A percentile compares a stretch with the other conserved stretches of the same genome.
Evolutionary conservation across 2,329 filamentous ascomycete species (phyloP).

Genomic region (Boeremia lycopersici): DNA sequence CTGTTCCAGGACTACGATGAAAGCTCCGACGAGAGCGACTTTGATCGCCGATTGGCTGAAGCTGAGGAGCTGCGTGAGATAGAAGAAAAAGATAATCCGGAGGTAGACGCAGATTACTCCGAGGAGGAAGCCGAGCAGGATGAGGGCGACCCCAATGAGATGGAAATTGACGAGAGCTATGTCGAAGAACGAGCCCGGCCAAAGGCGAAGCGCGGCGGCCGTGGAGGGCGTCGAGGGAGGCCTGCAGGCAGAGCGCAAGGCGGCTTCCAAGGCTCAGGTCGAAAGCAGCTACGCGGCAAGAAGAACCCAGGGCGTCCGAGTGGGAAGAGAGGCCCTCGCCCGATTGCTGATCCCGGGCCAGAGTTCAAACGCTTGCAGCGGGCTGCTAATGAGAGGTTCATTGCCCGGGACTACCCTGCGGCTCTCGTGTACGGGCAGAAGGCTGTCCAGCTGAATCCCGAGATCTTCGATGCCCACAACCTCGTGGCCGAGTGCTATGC

Average conservation of each 20-base stretch:
- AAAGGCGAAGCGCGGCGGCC: constrained; percentile 24
- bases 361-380: constrained; percentile 73
- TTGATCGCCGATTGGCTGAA: constrained; percentile 33
- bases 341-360: constrained; percentile 70
- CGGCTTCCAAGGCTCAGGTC: constrained; percentile 22
- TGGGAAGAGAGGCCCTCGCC: constrained; percentile 52
- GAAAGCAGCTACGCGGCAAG: constrained; percentile 23
- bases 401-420: constrained; percentile 64
- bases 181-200: constrained; percentile 28
- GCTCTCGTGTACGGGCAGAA: constrained; percentile 41
- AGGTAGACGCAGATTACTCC: constrained; percentile 45
- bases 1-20: constrained; percentile 30
- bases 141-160: constrained; percentile 41
- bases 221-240: constrained; percentile 34
- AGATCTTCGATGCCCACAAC: constrained; percentile 66
- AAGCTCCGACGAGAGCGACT: constrained; percentile 38
- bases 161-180: constrained; percentile 36
- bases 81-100: constrained; percentile 37
- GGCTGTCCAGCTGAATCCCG: constrained; percentile 58
- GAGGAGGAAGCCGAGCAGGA: constrained; percentile 41
- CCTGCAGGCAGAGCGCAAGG: constrained; percentile 34
- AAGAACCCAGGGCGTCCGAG: constrained; percentile 37
- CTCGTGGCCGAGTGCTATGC: constrained; percentile 65
- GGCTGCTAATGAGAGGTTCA: constrained; percentile 70
- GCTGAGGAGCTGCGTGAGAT: constrained; percentile 37